Percentiles rank a stretch among this genome's conserved stretches.
Evolutionary conservation across 441 rosid genomes (phyloP).

Genomic region (Biscutella laevigata): DNA sequence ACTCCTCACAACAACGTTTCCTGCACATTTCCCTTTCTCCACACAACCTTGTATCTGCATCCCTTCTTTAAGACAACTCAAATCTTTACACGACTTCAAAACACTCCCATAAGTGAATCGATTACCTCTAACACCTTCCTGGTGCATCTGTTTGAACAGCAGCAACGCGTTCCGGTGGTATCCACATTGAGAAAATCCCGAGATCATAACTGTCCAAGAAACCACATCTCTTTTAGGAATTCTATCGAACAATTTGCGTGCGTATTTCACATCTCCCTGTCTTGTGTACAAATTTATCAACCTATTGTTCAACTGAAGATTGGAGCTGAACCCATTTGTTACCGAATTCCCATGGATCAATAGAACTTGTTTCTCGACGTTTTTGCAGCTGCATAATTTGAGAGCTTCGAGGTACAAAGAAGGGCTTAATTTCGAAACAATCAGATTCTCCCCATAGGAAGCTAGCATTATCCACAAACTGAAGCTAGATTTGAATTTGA

Average conservation of each 20-base stretch:
- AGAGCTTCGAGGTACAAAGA: slow-evolving; percentile 30
- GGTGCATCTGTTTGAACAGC: slow-evolving; percentile 39
- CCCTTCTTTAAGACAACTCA: slow-evolving; percentile 44
- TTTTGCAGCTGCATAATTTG: slow-evolving; percentile 27
- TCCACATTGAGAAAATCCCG: slow-evolving; percentile 40
- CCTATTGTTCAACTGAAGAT: slow-evolving; percentile 32
- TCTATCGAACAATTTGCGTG: slow-evolving; percentile 59
- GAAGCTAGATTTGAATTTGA: not conserved
- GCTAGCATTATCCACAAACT: slow-evolving; percentile 8
- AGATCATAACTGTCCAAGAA: slow-evolving; percentile 69
- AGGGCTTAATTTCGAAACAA: slow-evolving; percentile 8
- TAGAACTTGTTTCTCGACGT: slow-evolving; percentile 22
- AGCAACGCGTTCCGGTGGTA: slow-evolving; percentile 30
- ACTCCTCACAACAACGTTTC: slow-evolving; percentile 46
- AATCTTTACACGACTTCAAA: slow-evolving; percentile 48
- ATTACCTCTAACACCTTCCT: slow-evolving; percentile 41
- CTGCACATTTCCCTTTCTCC: slow-evolving; percentile 49
- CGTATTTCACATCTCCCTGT: slow-evolving; percentile 23
- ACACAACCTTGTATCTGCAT: slow-evolving; percentile 59
- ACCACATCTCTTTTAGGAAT: slow-evolving; percentile 46
- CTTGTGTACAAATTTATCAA: slow-evolving; percentile 32
- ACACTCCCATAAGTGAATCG: slow-evolving; percentile 56
- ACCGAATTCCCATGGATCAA: slow-evolving; percentile 39
- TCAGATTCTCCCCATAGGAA: slow-evolving; percentile 12
- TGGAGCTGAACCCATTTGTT: slow-evolving; percentile 35